Conservation (phyloP, 2,329 filamentous ascomycete genomes). For the Ophiostoma quercus region DNA sequence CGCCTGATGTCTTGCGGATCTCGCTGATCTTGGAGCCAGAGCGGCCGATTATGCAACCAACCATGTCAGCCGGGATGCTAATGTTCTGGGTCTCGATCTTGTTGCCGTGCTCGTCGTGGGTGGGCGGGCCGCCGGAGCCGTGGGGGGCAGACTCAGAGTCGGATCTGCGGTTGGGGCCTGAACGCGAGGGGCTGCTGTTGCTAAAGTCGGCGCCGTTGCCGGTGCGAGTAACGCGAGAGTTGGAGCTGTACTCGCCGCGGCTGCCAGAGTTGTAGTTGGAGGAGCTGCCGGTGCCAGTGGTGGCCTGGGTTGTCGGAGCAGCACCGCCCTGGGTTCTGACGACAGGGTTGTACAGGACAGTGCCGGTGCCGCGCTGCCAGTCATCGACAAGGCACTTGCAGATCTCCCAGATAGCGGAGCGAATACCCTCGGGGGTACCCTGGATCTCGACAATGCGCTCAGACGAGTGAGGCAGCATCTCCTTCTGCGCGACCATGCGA, state of each 20-base stretch:
- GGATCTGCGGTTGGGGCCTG: constrained; percentile 66
- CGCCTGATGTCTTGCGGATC: constrained; percentile 93
- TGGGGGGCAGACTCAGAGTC: constrained; percentile 76
- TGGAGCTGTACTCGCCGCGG: constrained; percentile 54
- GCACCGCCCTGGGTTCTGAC: constrained; percentile 73
- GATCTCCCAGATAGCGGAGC: constrained; percentile 97
- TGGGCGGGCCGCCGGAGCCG: constrained; percentile 77
- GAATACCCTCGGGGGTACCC: constrained; percentile 88
- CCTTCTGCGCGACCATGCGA: constrained; percentile 98
- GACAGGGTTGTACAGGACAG: constrained; percentile 93
- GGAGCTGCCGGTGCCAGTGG: constrained; percentile 39
- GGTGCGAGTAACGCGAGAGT: constrained; percentile 79
- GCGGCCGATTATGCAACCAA: constrained; percentile 97
- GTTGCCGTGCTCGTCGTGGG: constrained; percentile 92
- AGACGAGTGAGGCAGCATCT: constrained; percentile 98
- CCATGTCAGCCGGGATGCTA: constrained; percentile 98
- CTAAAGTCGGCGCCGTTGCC: constrained; percentile 98
- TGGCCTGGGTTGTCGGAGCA: constrained; percentile 37
- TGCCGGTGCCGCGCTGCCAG: constrained; percentile 94
- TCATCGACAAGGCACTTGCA: constrained; percentile 98
- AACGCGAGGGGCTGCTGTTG: constrained; percentile 62
- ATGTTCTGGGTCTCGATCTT: constrained; percentile 99
- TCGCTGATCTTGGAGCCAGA: constrained; percentile 97
- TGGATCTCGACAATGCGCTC: constrained; percentile 97
- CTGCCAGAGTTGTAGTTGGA: constrained; percentile 35